Base-by-base conservation (phyloP, 371 early-diverging fungal species). In the Umbelopsis sp. region DNA sequence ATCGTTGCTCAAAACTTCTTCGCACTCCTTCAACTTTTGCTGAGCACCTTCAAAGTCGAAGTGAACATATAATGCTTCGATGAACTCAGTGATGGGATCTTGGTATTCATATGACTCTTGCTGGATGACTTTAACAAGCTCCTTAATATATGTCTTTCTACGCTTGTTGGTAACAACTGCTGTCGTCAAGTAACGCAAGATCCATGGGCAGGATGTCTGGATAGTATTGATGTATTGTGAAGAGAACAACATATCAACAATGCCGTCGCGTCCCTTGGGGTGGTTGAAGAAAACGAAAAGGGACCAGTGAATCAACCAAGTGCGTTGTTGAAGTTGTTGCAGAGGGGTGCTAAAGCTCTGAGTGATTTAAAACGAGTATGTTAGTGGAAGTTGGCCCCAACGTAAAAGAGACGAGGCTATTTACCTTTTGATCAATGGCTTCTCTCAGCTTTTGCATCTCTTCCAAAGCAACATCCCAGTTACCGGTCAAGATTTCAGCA, bases 211-310 rank as follows among this genome's bases (percentile, higher is more conserved):
- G 6, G 95, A 85, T 8, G 94, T 95, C 77, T 96, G 97, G 72
- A 97, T 97, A 25, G 96, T 93, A 89, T 94, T 97, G 83, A 97
- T 89, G 83, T 95, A 97, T 70, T 89, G 88, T 63, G 96, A 93
- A 65, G 90, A 89, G 79, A 97, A 86, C 85, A 96, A 94, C 76
- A 96, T 86, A 75, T 97, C 97, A 63, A 96, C 86, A 70, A 97
- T 89, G 68, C 87, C 92, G 77, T 97, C 97, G 66, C 94, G 93
- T 37, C 97, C 97, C 79, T 93, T 91, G 63, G 96, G 93, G 79
- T 97, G 97, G 85, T 96, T 96, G 87, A 97, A 97, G 85, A 96
- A 96, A 41, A 97, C 94, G 77, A 96, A 97, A 70, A 97, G 83
- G 32, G 95, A 92, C 97, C 97, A 97, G 87, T 97, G 97, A 75